Conservation (phyloP, 805 yeast species). For the Pichia exigua region DNA sequence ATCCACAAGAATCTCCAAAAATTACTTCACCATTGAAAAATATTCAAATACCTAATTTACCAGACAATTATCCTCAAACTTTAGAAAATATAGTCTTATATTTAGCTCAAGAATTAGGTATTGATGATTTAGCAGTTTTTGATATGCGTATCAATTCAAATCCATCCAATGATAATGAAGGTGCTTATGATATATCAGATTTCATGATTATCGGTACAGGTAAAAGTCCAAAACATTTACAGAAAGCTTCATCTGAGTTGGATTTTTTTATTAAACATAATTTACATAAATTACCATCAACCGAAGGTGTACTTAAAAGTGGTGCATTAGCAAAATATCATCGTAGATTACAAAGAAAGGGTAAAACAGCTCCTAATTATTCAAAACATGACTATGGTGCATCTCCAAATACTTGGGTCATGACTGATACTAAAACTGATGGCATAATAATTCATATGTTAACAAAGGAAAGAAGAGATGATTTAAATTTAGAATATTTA, state of each 20-base stretch:
- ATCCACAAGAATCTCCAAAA: constrained; percentile 25
- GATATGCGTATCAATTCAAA: constrained; percentile 42
- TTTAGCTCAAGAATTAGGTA: constrained; percentile 55
- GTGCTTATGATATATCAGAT: constrained; percentile 32
- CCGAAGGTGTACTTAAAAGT: constrained; percentile 67
- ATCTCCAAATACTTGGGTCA: constrained; percentile 70
- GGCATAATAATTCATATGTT: constrained; percentile 65
- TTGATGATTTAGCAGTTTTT: constrained; percentile 52
- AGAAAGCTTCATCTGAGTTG: constrained; percentile 58
- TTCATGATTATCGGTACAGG: constrained; percentile 67
- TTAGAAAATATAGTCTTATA: constrained; percentile 38
- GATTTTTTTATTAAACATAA: constrained; percentile 50
- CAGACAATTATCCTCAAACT: constrained; percentile 48
- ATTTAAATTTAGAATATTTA: constrained; percentile 62
- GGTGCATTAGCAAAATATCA: constrained; percentile 44
- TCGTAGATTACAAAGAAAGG: constrained; percentile 45
- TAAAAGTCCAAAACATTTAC: constrained; percentile 66
- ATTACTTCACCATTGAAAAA: constrained; percentile 17
- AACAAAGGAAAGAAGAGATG: constrained; percentile 59
- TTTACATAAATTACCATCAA: constrained; percentile 36
- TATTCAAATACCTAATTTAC: constrained; percentile 47
- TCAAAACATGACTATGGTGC: constrained; percentile 52
- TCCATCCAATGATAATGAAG: constrained; percentile 16
- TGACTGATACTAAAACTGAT: constrained; percentile 60
- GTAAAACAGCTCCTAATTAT: constrained; percentile 44